phyloP scores from a whole-genome alignment of 208 protist genomes.

The Wallacemonas rigidus region DNA sequence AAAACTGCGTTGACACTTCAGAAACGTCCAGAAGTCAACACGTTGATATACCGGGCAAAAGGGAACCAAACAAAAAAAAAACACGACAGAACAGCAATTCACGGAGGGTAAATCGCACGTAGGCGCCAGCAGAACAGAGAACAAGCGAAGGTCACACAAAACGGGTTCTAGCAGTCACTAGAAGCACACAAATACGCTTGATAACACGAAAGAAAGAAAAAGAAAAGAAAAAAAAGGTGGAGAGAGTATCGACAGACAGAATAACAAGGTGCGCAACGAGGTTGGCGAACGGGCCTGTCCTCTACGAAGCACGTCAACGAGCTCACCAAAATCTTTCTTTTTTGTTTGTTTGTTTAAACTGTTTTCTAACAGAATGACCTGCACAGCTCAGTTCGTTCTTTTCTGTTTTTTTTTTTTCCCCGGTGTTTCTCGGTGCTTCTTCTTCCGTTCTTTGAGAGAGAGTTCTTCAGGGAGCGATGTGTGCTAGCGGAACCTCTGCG shows the following conservation, averaged over 20 bases:
- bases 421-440: not conserved
- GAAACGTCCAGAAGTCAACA: conserved; percentile 1
- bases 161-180: not conserved
- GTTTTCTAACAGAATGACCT: conserved; percentile 4
- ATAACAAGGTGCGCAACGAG: not conserved
- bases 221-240: not conserved
- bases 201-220: conserved; percentile 18
- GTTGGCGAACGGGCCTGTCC: too few relatives aligned
- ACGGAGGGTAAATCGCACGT: not conserved
- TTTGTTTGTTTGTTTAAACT: conserved; percentile 10
- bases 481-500: not conserved
- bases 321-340: not conserved
- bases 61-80: not conserved
- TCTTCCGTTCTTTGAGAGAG: not conserved
- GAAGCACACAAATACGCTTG: not conserved
- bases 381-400: not conserved
- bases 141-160: not conserved
- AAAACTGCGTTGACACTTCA: conserved; percentile 11
- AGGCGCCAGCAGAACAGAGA: not conserved
- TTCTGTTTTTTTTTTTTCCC: conserved; percentile 18
- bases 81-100: not conserved
- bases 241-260: not conserved
- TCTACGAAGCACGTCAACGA: too few relatives aligned
- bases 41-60: not conserved
- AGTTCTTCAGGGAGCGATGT: not conserved